Evolutionary conservation across 768 basidiomycete species (phyloP).

Genomic region (Trametes cinnabarina): DNA sequence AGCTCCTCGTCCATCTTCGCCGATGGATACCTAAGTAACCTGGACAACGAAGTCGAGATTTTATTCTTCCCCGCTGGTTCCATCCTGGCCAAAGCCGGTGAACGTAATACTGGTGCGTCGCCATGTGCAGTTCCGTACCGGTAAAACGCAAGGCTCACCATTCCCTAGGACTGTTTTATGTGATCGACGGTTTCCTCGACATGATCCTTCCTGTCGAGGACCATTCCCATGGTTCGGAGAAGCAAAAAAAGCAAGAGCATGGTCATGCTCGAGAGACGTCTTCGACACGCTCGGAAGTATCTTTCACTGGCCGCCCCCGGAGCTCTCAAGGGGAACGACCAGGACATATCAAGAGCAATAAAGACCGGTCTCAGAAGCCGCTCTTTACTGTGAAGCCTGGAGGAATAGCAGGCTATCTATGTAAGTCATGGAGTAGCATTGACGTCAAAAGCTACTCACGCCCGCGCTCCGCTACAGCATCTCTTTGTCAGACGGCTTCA

Average conservation of each 20-base stretch:
- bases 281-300: slow-evolving; percentile 12
- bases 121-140: neutral
- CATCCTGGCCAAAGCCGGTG: slow-evolving; percentile 83
- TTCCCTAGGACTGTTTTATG: slow-evolving; percentile 75
- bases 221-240: neutral
- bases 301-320: slow-evolving; percentile 7
- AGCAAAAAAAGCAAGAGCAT: slow-evolving; percentile 3
- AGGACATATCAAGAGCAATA: slow-evolving; percentile 31
- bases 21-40: slow-evolving; percentile 66
- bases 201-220: slow-evolving; percentile 65
- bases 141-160: neutral
- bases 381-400: slow-evolving; percentile 96
- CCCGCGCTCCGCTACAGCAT: slow-evolving; percentile 53
- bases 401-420: slow-evolving; percentile 95
- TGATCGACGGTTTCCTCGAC: slow-evolving; percentile 95
- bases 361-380: slow-evolving; percentile 51
- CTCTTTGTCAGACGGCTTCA: slow-evolving; percentile 86
- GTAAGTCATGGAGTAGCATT: slow-evolving; percentile 36
- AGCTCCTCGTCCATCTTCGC: slow-evolving; percentile 50
- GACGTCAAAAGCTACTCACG: neutral
- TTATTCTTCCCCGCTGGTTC: slow-evolving; percentile 88
- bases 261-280: neutral
- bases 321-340: slow-evolving; percentile 4
- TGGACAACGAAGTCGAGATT: slow-evolving; percentile 97
- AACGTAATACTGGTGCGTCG: slow-evolving; percentile 72